These are phyloP conservation scores for Phytophthora pisi DNA, from an alignment of 352 stramenopile genomes.

Conservation along the genomic window DNA sequence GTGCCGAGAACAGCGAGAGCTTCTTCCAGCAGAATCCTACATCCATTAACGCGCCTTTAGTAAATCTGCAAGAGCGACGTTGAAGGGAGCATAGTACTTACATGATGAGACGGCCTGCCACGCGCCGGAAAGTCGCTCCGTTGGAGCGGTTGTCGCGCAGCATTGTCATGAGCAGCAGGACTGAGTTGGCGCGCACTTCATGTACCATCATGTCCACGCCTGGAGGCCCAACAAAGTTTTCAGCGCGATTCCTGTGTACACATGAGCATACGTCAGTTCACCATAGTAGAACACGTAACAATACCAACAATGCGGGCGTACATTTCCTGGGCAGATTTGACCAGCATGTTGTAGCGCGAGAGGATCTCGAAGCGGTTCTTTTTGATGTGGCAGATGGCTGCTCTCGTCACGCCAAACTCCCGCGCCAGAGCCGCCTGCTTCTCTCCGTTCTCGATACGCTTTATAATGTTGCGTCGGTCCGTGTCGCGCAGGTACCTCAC, in stretches of 20 bases:
- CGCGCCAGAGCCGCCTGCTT: constrained; percentile 63
- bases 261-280: background rate
- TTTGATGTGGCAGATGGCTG: constrained; percentile 81
- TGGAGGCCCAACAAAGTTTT: constrained; percentile 35
- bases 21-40: constrained; percentile 66
- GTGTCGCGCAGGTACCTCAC: constrained; percentile 62
- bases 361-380: constrained; percentile 79
- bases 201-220: constrained; percentile 44
- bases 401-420: constrained; percentile 73
- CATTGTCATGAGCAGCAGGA: constrained; percentile 54
- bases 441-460: constrained; percentile 69
- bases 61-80: background rate
- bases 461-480: constrained; percentile 69
- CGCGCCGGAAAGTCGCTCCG: constrained; percentile 40
- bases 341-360: constrained; percentile 63
- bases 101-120: constrained; percentile 56
- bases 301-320: constrained; percentile 8
- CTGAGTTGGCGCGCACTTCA: constrained; percentile 48
- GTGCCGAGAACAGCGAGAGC: constrained; percentile 41
- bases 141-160: constrained; percentile 43
- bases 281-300: background rate
- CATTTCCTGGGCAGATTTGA: constrained; percentile 62
- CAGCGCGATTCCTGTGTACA: constrained; percentile 35
- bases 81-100: constrained; percentile 5
- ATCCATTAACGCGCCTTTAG: background rate